Conservation (phyloP, 192 early-diverging fungal species). For the Podila clonocystis region DNA sequence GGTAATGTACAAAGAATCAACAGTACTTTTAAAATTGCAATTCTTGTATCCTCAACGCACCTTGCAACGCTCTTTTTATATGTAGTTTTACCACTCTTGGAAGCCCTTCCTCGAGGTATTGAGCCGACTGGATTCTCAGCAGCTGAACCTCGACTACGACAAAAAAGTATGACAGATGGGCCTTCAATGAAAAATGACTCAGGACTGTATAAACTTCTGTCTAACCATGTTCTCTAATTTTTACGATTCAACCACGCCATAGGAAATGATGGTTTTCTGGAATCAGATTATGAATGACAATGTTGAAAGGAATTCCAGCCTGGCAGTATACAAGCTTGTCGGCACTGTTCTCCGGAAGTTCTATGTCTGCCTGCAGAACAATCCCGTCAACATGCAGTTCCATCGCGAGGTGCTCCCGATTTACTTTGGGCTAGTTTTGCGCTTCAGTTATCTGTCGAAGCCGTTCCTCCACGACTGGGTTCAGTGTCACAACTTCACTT, state of each 20-base stretch:
- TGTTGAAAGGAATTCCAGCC: slow-evolving; percentile 9
- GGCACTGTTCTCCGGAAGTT: slow-evolving; percentile 17
- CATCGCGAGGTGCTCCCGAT: slow-evolving; percentile 40
- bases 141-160: slow-evolving; percentile 36
- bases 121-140: slow-evolving; percentile 20
- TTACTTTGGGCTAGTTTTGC: slow-evolving; percentile 45
- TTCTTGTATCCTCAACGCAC: not conserved
- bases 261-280: slow-evolving; percentile 52
- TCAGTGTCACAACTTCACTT: slow-evolving; percentile 37
- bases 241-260: not conserved
- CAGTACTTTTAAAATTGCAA: too few relatives aligned
- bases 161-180: slow-evolving; percentile 39
- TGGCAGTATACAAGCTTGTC: slow-evolving; percentile 14
- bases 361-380: slow-evolving; percentile 39
- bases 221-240: not conserved
- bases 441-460: slow-evolving; percentile 6
- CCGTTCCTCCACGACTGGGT: slow-evolving; percentile 34
- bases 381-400: slow-evolving; percentile 29
- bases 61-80: not conserved
- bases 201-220: too few relatives aligned
- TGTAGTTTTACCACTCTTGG: slow-evolving; percentile 26
- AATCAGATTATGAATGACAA: slow-evolving; percentile 29
- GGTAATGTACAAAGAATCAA: not conserved
- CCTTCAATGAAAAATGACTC: too few relatives aligned
- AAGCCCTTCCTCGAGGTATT: slow-evolving; percentile 25